Evolutionary conservation across 768 basidiomycete species (phyloP).

Genomic region (Mycena alexandri): DNA sequence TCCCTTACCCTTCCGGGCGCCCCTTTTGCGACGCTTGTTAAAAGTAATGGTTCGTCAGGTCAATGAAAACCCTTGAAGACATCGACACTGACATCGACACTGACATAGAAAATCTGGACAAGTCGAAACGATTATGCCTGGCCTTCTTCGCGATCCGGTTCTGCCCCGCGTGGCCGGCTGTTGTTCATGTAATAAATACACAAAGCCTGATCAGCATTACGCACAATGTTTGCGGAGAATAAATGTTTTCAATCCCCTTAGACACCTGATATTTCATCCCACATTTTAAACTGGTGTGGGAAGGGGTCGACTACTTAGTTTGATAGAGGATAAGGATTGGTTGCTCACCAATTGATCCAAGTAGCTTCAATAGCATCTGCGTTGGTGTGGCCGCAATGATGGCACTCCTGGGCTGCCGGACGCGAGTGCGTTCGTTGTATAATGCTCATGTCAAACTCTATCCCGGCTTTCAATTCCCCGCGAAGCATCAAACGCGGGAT

Average conservation of each 20-base stretch:
- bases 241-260: conserved; percentile 12
- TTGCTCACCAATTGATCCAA: conserved; percentile 25
- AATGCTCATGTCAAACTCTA: conserved; percentile 18
- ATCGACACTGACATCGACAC: background rate
- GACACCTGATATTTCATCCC: conserved; percentile 19
- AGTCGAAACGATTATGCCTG: conserved; percentile 15
- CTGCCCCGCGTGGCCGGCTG: conserved; percentile 6
- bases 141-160: conserved; percentile 7
- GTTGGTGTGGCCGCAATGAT: conserved; percentile 11
- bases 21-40: no score
- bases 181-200: conserved; percentile 8
- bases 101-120: conserved; percentile 23
- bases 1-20: no score
- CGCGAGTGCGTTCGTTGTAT: conserved; percentile 7
- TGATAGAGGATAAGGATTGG: conserved; percentile 1
- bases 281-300: conserved; percentile 5
- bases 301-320: background rate
- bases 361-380: conserved; percentile 5
- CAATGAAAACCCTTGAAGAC: conserved; percentile 1
- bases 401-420: background rate
- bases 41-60: conserved; percentile 10
- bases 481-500: conserved; percentile 5
- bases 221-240: conserved; percentile 11
- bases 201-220: conserved; percentile 4
- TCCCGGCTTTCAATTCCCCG: conserved; percentile 7